These are phyloP conservation scores for Nicotiana rustica DNA, from an alignment of 305 asterid genomes.

Conservation along the genomic window DNA sequence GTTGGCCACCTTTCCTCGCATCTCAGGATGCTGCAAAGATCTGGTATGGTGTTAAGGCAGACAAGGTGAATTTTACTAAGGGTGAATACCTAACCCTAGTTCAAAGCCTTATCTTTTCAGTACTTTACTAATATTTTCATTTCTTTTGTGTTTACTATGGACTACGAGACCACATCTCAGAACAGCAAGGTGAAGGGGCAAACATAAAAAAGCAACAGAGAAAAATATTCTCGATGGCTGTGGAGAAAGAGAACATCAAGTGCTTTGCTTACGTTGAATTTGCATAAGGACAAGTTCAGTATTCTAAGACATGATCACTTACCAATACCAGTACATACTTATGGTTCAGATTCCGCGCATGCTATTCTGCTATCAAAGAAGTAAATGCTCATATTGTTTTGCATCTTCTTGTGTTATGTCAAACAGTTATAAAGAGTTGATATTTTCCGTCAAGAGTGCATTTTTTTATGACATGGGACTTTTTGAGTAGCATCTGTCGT, in stretches of 20 bases:
- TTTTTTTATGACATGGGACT: neutral
- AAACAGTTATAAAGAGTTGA: neutral
- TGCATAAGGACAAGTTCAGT: neutral
- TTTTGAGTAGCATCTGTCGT: neutral
- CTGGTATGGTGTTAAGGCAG: neutral
- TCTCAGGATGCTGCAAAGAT: conserved; percentile 9
- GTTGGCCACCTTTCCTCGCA: neutral
- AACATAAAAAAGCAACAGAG: neutral
- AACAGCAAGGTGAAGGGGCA: conserved; percentile 20
- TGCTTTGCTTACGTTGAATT: neutral
- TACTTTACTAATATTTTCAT: neutral
- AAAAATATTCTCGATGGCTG: neutral
- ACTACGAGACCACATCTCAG: neutral
- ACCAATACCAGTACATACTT: conserved; percentile 8
- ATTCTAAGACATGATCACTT: neutral
- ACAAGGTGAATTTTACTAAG: neutral
- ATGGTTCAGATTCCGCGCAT: neutral
- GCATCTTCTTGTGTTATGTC: neutral
- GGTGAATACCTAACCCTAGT: conserved; percentile 25
- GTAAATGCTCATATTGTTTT: neutral
- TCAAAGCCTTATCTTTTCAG: neutral
- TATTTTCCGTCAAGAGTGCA: neutral
- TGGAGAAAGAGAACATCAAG: conserved; percentile 16
- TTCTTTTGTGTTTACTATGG: neutral
- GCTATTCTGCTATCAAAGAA: neutral